Base-by-base conservation (phyloP, 1,139 yeast species). In the Yamadazyma songkhlaensis region DNA sequence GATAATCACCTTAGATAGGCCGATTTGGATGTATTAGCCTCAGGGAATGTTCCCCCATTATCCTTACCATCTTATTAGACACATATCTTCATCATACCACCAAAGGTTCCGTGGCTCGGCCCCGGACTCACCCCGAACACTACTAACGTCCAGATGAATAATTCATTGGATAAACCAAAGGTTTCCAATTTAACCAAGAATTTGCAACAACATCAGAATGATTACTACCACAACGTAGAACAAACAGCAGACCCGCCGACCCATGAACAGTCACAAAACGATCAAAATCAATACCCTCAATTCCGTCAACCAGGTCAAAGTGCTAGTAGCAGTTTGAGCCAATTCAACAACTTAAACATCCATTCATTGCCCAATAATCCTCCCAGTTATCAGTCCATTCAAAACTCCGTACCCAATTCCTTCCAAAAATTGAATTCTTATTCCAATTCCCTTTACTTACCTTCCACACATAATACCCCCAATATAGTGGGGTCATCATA, bases 381-480 rank as follows among this genome's bases (percentile, higher is more conserved):
- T 25, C 50, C 50, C 2, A 44, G 47, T 27, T 45, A 47, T 29
- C 38, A 35, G 14, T 25, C 37, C 6, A 25, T 25, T 7, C 35
- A 25, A 13, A 13, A 13, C 6, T 28, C 32, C 5, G 12, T 17
- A 24, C 32, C 26, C 13, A 21, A n/a, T 14, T 6, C 5, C 10
- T 9, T n/a, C 17, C 15, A 4, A 20, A 13, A 28, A 13, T 23
- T 22, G 23, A 13, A 23, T 28, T 38, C 41, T 3, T 31, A 22
- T 27, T 28, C 38, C 29, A 57, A 63, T 39, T 54, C 65, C 39
- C 41, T 62, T 47, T 69, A 64, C 46, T 63, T 70, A 14, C 74
- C 75, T 9, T 57, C 69, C 13, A 61, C 70, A 35, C 82, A 77
- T 51, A 74, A 77, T 51, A 74, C 81, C 2, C 84, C 83, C 5